These are phyloP conservation scores for Melocanna baccifera DNA, from an alignment of 176 grass and related monocot genomes.

Conservation along the genomic window DNA sequence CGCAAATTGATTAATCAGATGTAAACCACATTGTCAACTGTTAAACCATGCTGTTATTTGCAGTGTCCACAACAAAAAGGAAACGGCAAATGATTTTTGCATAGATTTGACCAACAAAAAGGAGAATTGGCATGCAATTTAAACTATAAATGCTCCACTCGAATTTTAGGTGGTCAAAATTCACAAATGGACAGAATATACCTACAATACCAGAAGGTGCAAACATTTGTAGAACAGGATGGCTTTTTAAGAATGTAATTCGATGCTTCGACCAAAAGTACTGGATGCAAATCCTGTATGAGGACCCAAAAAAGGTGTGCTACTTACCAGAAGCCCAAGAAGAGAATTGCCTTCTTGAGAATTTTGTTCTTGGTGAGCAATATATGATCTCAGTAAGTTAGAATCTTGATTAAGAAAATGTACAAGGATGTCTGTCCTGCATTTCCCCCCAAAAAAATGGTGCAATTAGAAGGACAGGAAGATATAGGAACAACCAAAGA, in stretches of 20 bases:
- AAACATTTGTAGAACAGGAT: neutral
- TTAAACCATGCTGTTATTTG: slow-evolving; percentile 9
- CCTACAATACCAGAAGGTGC: slow-evolving; percentile 6
- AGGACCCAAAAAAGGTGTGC: slow-evolving; percentile 8
- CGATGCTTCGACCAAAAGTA: slow-evolving; percentile 13
- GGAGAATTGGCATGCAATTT: neutral
- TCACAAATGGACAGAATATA: slow-evolving; percentile 2
- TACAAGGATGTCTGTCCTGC: slow-evolving; percentile 73
- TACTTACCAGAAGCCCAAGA: slow-evolving; percentile 78
- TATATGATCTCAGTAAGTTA: slow-evolving; percentile 59
- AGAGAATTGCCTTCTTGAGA: slow-evolving; percentile 65
- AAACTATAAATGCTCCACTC: neutral
- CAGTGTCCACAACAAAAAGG: slow-evolving; percentile 21
- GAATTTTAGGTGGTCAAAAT: neutral
- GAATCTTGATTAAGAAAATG: slow-evolving; percentile 76
- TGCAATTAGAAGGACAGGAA: slow-evolving; percentile 15
- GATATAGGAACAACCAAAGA: slow-evolving; percentile 16
- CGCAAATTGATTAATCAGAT: slow-evolving; percentile 1
- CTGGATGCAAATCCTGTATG: neutral
- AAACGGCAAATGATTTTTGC: neutral
- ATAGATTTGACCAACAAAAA: slow-evolving; percentile 10
- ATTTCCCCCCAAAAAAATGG: slow-evolving; percentile 37
- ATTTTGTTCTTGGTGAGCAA: slow-evolving; percentile 63
- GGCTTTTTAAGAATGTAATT: slow-evolving; percentile 11
- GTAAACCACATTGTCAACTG: neutral